A percentile compares a stretch with the other conserved stretches of the same genome.
phyloP scores from a whole-genome alignment of 1,284 basidiomycete species.

The Xanthoconium separans region DNA sequence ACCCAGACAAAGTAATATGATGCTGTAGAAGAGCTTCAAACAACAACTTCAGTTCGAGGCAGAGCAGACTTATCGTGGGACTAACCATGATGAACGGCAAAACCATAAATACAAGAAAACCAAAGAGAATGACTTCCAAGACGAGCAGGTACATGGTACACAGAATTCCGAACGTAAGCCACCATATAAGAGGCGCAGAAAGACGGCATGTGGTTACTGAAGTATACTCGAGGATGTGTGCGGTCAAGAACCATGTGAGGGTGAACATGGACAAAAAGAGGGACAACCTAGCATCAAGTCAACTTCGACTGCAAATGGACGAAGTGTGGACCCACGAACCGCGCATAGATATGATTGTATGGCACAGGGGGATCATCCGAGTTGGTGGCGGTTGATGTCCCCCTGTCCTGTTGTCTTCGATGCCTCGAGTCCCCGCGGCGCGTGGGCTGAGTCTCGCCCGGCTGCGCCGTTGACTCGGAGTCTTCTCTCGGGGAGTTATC shows the following conservation, averaged over 20 bases:
- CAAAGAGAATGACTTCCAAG: slow-evolving; percentile 69
- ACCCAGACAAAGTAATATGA: slow-evolving; percentile 71
- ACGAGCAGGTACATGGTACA: slow-evolving; percentile 75
- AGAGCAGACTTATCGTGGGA: slow-evolving; percentile 12
- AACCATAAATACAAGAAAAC: slow-evolving; percentile 71
- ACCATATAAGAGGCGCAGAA: slow-evolving; percentile 77
- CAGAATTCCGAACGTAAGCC: slow-evolving; percentile 76
- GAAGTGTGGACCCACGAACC: slow-evolving; percentile 34
- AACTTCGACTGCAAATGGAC: background rate
- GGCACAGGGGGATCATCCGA: slow-evolving; percentile 31
- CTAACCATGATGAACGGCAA: slow-evolving; percentile 75
- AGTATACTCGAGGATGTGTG: slow-evolving; percentile 75
- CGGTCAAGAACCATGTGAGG: slow-evolving; percentile 76
- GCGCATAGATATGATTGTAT: slow-evolving; percentile 35
- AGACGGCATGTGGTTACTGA: slow-evolving; percentile 67
- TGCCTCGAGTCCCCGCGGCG: slow-evolving; percentile 20
- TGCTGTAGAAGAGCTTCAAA: slow-evolving; percentile 69
- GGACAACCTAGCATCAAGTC: slow-evolving; percentile 45
- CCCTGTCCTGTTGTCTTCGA: slow-evolving; percentile 28
- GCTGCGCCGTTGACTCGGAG: slow-evolving; percentile 23
- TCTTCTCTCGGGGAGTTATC: slow-evolving; percentile 30
- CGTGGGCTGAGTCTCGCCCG: slow-evolving; percentile 12
- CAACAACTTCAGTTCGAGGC: slow-evolving; percentile 8
- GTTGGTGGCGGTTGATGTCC: slow-evolving; percentile 14
- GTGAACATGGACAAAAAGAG: slow-evolving; percentile 65